phyloP scores from a whole-genome alignment of 192 early-diverging fungal species.

The Coemansia sp. region DNA sequence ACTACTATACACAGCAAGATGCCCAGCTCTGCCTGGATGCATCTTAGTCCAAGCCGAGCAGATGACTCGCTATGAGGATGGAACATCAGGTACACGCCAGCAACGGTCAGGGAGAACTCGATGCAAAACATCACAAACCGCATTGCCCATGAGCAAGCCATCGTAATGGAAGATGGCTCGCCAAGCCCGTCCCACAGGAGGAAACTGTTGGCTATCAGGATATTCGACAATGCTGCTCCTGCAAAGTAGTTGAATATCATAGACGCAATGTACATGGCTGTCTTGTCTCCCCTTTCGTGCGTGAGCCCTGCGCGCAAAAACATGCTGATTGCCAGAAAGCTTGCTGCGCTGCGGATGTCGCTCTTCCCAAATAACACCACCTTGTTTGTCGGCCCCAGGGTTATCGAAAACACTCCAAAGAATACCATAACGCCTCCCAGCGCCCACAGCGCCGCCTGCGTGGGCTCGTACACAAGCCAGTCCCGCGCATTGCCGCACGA shows the following conservation, averaged over 20 bases:
- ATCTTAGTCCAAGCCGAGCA: neutral
- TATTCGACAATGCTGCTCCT: neutral
- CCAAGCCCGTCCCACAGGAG: neutral
- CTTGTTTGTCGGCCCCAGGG: neutral
- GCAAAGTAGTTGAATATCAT: conserved; percentile 30
- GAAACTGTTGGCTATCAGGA: neutral
- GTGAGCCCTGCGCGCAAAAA: conserved; percentile 29
- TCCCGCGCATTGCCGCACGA: conserved; percentile 22
- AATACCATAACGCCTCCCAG: conserved; percentile 21
- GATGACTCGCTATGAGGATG: neutral
- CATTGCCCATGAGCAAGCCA: neutral
- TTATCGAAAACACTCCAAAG: conserved; percentile 3
- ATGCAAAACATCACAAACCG: neutral
- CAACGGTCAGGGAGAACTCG: conserved; percentile 2
- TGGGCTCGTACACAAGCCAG: conserved; percentile 32
- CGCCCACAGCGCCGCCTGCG: conserved; percentile 15
- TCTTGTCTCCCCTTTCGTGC: conserved; percentile 15
- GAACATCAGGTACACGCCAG: conserved; percentile 3
- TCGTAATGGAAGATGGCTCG: neutral
- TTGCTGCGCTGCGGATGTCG: conserved; percentile 2
- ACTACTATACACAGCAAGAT: neutral
- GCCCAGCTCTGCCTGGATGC: conserved; percentile 14
- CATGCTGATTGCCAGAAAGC: conserved; percentile 19
- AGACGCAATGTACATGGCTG: conserved; percentile 28
- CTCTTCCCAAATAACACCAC: neutral